Base-by-base conservation (phyloP, 768 basidiomycete genomes). In the Brasilioporus rufonigricans region DNA sequence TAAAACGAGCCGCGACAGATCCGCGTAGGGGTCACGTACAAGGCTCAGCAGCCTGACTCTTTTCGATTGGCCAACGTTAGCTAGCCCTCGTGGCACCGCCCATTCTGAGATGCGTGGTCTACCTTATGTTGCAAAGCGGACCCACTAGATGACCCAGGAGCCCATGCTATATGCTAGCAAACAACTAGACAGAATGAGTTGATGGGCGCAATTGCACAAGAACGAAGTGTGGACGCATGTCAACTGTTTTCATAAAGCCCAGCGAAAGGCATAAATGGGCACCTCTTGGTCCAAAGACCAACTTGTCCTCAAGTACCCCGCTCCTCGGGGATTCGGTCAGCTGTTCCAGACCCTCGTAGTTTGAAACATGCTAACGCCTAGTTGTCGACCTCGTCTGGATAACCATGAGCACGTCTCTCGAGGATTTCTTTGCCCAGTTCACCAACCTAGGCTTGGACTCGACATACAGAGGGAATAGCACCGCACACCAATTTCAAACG, bases 401-500 rank as follows among this genome's bases (percentile, higher is more conserved):
- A 31, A 16, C 35, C 32, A 54, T 52, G 61, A 54, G 24, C 50
- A 13, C 29, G 10, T 62, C 69, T 18, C 67, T 71, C 46, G 62
- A 61, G 5, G 47, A 43, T 1, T 71, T 71, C 52, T 71, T 68
- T 43, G 60, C 24, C 11, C 57, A 38, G 16, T 68, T 62, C 16
- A 54, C 60, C 48, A 12, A 1, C 38, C 55, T 61, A 1, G 7
- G 2, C 27, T 39, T 58, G 2, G 49, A 54, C 0, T 69, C 65
- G n/a, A 16, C 48, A 14, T 69, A 70, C 27, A 31, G 21, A 3
- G 13, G 12, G 16, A 26, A 48, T 26, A 24, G 8, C 14, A 57
- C 65, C 7, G 67, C 56, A 59, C 29, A 21, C 18, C 32, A 69
- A 71, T 53, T 67, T 69, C 19, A 11, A 32, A 1, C 56, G 53